Evolutionary conservation across 495 filamentous ascomycete genomes (phyloP), one percentile per base, ranked within the genome.

Genomic region (Amphirosellinia nigrospora): DNA sequence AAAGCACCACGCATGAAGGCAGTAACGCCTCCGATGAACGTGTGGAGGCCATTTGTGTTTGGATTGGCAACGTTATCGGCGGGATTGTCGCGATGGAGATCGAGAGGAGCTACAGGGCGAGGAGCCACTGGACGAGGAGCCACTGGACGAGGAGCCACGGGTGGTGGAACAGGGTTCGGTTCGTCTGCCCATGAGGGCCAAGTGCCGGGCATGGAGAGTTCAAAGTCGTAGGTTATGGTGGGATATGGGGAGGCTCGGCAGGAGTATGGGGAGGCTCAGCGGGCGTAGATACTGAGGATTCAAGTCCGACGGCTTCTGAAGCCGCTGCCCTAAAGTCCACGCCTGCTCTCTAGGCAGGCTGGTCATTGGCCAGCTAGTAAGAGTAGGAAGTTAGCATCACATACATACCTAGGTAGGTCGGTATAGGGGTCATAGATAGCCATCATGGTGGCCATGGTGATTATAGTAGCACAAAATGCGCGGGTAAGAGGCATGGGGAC

Each of bases 261-360:
- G 64, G 19, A 2, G 66, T 19, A 39, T 28, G 11, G 6, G 34
- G 1, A 41, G 64, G 13, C 28, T 66, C 48, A 26, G 32, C 50
- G 23, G 64, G 19, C 8, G 66, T 19, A 39, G 32, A 10, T 8
- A 16, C 34, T 36, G 39, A 32, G n/a, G 67, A 15, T 69, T 16
- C 26, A 39, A 28, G 30, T 39, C 56, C 34, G 45, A 32, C 41
- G 10, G 13, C n/a, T 61, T 61, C 55, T 39, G 59, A 41, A 36
- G 36, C 64, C 11, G 60, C 38, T 46, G 59, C 16, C 60, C 58
- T 13, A 43, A 32, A 45, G 46, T 70, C 60, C 58, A 48, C 21
- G 15, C 34, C 68, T 70, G 68, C 60, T 58, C 55, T 21, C 68
- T 70, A 70, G 62, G 39, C 68, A 70, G 60, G 68, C 9, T 58